Evolutionary conservation across 768 basidiomycete species (phyloP).

Genomic region (Coprinopsis marcescibilis): DNA sequence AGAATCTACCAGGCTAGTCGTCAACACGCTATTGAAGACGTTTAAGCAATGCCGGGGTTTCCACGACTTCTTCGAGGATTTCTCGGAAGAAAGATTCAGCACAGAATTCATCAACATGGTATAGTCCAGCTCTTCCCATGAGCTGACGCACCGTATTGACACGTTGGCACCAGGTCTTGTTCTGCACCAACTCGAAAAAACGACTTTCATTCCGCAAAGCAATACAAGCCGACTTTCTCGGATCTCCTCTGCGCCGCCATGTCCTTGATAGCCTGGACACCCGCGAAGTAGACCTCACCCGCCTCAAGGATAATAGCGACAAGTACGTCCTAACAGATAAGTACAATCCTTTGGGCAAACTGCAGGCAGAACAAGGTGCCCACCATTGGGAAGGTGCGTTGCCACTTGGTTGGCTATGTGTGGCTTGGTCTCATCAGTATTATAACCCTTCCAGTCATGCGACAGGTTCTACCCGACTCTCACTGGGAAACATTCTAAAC

Average conservation of each 20-base stretch:
- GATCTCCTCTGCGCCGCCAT: conserved; percentile 59
- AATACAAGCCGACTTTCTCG: conserved; percentile 53
- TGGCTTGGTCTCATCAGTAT: neutral
- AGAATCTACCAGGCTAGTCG: conserved; percentile 56
- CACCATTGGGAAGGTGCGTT: conserved; percentile 74
- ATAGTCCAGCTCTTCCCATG: conserved; percentile 17
- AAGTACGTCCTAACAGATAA: conserved; percentile 57
- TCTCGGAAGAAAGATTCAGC: conserved; percentile 41
- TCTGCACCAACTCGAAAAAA: conserved; percentile 59
- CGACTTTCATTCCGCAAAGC: conserved; percentile 57
- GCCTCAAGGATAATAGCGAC: conserved; percentile 36
- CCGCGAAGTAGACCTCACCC: conserved; percentile 49
- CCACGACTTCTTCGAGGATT: conserved; percentile 53
- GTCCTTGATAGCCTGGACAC: conserved; percentile 45
- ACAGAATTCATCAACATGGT: conserved; percentile 73
- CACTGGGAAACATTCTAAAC: conserved; percentile 75
- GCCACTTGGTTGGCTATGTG: conserved; percentile 2
- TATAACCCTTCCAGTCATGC: conserved; percentile 43
- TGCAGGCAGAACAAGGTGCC: conserved; percentile 60
- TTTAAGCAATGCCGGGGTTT: conserved; percentile 82
- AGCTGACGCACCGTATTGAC: neutral
- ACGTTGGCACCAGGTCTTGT: conserved; percentile 69
- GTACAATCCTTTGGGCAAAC: conserved; percentile 54
- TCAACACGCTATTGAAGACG: conserved; percentile 61
- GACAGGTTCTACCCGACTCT: conserved; percentile 61